Conservation (phyloP, 2,329 filamentous ascomycete species). For the Penicillium olsonii region DNA sequence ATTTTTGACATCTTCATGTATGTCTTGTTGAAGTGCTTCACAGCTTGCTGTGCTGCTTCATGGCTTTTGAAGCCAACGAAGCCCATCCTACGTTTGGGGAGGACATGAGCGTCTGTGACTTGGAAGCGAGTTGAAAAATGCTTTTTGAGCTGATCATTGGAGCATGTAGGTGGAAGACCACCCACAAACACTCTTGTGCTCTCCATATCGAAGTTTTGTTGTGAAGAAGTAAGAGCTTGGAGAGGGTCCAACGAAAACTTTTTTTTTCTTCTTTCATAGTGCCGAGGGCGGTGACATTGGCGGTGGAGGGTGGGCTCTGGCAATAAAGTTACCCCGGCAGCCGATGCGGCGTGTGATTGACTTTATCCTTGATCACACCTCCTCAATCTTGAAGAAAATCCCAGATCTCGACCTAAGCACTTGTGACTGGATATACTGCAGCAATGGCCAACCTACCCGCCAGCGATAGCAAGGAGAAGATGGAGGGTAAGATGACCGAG, state of each 20-base stretch:
- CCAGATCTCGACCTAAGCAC: not conserved
- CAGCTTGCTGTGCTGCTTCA: slow-evolving; percentile 76
- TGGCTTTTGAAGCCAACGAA: slow-evolving; percentile 90
- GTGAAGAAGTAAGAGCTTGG: slow-evolving; percentile 18
- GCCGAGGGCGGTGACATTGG: slow-evolving; percentile 35
- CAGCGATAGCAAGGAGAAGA: slow-evolving; percentile 66
- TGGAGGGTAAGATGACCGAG: slow-evolving; percentile 63
- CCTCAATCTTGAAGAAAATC: not conserved
- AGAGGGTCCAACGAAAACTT: slow-evolving; percentile 16
- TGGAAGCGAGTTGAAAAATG: slow-evolving; percentile 79
- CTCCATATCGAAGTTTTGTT: slow-evolving; percentile 57
- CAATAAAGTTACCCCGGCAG: slow-evolving; percentile 12
- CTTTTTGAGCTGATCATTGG: slow-evolving; percentile 80
- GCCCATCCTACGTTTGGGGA: slow-evolving; percentile 85
- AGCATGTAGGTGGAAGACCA: slow-evolving; percentile 80
- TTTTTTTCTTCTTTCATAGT: slow-evolving; percentile 36
- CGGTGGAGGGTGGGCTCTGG: slow-evolving; percentile 4
- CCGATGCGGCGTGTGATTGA: slow-evolving; percentile 14
- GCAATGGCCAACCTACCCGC: slow-evolving; percentile 41
- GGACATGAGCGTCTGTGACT: slow-evolving; percentile 90
- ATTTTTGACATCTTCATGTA: slow-evolving; percentile 97
- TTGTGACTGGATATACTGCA: not conserved
- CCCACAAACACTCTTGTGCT: slow-evolving; percentile 74
- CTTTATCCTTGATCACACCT: not conserved
- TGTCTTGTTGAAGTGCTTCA: slow-evolving; percentile 92